Evolutionary conservation across 1,284 basidiomycete genomes (phyloP), one percentile per base, ranked within the genome.

Genomic region (Sporisorium exsertum): DNA sequence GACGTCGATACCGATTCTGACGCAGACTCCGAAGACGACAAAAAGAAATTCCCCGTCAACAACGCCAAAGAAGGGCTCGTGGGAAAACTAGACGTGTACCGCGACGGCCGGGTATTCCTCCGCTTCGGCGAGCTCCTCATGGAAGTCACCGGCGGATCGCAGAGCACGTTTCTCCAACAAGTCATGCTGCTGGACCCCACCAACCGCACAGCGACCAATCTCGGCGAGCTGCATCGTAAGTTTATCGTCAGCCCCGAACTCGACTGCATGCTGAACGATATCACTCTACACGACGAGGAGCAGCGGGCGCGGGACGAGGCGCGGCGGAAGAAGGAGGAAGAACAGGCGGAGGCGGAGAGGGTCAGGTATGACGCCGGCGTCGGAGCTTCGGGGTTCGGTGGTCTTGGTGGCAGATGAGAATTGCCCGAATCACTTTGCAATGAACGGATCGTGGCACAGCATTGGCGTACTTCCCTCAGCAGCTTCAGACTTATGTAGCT

Each of bases 141-240:
- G 81, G 80, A 82, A 42, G 79, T 97, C 26, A 90, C 89, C 5
- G 90, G 92, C 13, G 93, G 92, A 18, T 94, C 93, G 9, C 92
- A 93, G 71, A 90, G 93, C 2, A 93, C 93, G 0, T 97, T 97
- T 86, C 88, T 96, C 10, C 94, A 97, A 84, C 93, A 96, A 72
- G 91, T 93, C 8, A 91, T 94, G 51, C 89, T 91, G 75, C 82
- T 96, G 50, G 92, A 97, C 84, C 81, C 87, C 52, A 85, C 85
- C 50, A 87, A 88, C 29, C 91, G 91, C 73, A 87, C 87, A 10
- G 87, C 95, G 15, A 89, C 89, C 42, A 90, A 94, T 7, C 87
- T 97, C 0, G 95, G 95, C 29, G 92, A 95, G 83, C 89, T 97
- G 54, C 91, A 92, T 87, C 91, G 92, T 81, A 90, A 92, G 64